Evolutionary conservation across 1,284 basidiomycete genomes (phyloP).

Genomic region (Inonotus hispidus): DNA sequence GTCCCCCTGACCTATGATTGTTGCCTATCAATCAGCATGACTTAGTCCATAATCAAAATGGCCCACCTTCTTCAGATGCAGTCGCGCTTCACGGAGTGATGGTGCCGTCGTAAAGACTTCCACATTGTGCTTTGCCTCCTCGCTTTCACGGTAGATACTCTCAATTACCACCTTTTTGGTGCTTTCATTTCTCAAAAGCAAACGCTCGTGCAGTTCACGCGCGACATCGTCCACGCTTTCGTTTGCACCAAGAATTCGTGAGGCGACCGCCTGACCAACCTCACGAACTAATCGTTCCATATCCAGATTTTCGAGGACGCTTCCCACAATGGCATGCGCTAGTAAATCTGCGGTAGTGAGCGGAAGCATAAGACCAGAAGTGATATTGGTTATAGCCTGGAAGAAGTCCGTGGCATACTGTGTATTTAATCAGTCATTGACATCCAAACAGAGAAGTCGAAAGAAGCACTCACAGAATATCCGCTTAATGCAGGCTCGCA

Average conservation of each 20-base stretch:
- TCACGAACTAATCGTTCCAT: constrained; percentile 96
- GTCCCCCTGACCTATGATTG: constrained; percentile 74
- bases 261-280: constrained; percentile 89
- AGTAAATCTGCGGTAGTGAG: constrained; percentile 94
- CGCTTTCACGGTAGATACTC: constrained; percentile 90
- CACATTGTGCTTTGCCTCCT: constrained; percentile 89
- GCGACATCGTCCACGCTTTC: constrained; percentile 97
- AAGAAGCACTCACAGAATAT: constrained; percentile 62
- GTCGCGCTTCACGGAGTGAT: constrained; percentile 70
- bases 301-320: constrained; percentile 96
- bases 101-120: constrained; percentile 77
- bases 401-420: constrained; percentile 95
- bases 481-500: constrained; percentile 97
- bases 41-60: constrained; percentile 19
- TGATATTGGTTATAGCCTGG: constrained; percentile 87
- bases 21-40: neutral
- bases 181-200: constrained; percentile 89
- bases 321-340: constrained; percentile 96
- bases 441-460: constrained; percentile 19
- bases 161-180: constrained; percentile 97
- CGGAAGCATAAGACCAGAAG: constrained; percentile 93
- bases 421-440: constrained; percentile 24
- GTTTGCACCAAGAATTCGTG: constrained; percentile 84
- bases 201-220: constrained; percentile 84
- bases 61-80: constrained; percentile 75